A percentile compares a stretch with the other conserved stretches of the same genome.
phyloP scores from a whole-genome alignment of 139 green algal genomes.

The Chlorella sp. region DNA sequence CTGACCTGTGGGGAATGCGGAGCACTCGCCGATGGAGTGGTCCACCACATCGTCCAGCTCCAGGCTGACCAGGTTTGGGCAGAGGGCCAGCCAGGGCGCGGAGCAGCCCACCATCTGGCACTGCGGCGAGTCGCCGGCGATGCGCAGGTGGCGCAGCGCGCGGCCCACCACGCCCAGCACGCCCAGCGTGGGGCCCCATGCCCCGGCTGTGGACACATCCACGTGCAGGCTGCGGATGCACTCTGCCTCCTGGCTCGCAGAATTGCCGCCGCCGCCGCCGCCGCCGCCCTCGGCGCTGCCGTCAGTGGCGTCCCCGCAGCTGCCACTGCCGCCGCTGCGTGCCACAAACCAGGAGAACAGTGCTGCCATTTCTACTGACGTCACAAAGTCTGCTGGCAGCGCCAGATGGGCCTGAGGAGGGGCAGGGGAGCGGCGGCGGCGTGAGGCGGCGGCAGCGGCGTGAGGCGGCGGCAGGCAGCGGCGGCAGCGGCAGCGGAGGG shows the following conservation, averaged over 20 bases:
- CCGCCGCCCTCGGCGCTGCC: too few species aligned
- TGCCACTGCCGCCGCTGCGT: too few species aligned
- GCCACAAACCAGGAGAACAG: conserved; percentile 21
- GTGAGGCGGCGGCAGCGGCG: too few species aligned
- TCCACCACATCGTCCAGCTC: conserved; percentile 27
- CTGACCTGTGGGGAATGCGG: neutral
- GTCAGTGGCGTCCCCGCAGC: too few species aligned
- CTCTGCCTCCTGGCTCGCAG: neutral
- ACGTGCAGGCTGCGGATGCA: conserved; percentile 29
- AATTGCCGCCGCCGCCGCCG: too few species aligned
- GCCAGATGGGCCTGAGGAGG: conserved; percentile 6
- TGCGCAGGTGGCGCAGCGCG: conserved; percentile 15
- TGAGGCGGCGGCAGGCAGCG: too few species aligned
- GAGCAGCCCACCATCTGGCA: conserved; percentile 10
- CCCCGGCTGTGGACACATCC: neutral
- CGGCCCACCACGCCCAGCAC: conserved; percentile 25
- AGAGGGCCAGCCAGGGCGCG: conserved; percentile 24
- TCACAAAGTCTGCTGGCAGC: neutral
- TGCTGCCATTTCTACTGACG: neutral
- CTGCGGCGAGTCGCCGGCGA: conserved; percentile 1
- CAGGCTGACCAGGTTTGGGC: conserved; percentile 19
- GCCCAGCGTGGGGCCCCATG: conserved; percentile 1
- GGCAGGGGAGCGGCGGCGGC: too few species aligned
- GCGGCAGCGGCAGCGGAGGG: too few species aligned
- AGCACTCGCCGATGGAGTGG: neutral